These are phyloP conservation scores for Rhodomyrtus psidioides DNA, from an alignment of 441 rosid species.

Conservation along the genomic window DNA sequence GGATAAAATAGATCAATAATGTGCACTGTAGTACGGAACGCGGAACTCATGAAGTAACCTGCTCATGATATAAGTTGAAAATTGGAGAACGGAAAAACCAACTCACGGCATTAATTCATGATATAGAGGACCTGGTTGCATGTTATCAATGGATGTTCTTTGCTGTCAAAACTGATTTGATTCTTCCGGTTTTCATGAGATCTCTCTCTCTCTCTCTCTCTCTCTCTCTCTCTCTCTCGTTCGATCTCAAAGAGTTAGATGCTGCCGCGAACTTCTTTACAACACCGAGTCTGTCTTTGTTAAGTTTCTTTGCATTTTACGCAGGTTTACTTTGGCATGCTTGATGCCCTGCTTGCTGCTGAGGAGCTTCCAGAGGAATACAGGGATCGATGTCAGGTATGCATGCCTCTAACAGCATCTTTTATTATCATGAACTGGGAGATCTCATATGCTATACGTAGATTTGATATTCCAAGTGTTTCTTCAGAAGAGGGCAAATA, in stretches of 20 bases:
- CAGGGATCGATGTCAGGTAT: constrained; percentile 61
- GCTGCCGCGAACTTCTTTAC: not conserved
- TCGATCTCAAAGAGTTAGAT: not conserved
- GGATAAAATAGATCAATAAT: not conserved
- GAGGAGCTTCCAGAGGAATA: constrained; percentile 79
- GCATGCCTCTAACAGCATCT: not conserved
- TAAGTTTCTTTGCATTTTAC: not conserved
- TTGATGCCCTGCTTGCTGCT: constrained; percentile 61
- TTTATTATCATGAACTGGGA: not conserved
- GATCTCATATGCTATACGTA: not conserved
- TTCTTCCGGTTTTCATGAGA: not conserved
- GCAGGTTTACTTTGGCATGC: constrained; percentile 84
- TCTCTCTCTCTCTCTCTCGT: not conserved
- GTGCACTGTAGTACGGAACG: not conserved
- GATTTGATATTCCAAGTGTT: not conserved
- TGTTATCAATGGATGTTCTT: not conserved
- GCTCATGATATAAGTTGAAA: not conserved
- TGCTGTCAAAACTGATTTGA: not conserved
- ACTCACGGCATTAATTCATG: not conserved
- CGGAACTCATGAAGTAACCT: not conserved
- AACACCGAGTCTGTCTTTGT: not conserved
- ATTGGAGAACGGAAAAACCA: not conserved
- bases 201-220: not conserved
- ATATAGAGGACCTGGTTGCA: not conserved
- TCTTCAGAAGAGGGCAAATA: not conserved